phyloP scores from a whole-genome alignment of 345 rosid species.

The Acer yangbiense region DNA sequence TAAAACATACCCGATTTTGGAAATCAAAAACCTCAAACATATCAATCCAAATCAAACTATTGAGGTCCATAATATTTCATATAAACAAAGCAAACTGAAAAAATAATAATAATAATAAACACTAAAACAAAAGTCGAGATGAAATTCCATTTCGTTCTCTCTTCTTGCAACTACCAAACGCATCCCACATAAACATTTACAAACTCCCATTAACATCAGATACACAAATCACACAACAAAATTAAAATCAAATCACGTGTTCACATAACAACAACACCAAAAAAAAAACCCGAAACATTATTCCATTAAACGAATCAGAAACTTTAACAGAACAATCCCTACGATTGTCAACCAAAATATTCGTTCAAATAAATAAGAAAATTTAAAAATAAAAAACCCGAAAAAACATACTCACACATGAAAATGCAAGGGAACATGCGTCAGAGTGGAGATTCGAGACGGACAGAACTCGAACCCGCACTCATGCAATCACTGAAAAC shows the following conservation, averaged over 20 bases:
- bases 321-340: background rate
- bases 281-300: background rate
- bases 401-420: background rate
- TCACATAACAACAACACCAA: background rate
- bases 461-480: background rate
- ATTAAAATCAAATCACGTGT: background rate
- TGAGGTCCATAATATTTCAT: background rate
- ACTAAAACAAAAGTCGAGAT: background rate
- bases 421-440: background rate
- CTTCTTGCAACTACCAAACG: background rate
- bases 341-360: background rate
- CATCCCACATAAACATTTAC: background rate
- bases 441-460: background rate
- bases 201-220: background rate
- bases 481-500: background rate
- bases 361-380: no score
- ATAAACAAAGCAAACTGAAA: background rate
- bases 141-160: slow-evolving; percentile 1
- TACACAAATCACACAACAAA: background rate
- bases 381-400: background rate
- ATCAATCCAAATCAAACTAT: background rate
- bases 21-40: background rate
- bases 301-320: background rate
- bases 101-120: background rate
- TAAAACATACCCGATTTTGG: background rate